Conservation (phyloP, 2,329 filamentous ascomycete species). For the Zalaria obscura region DNA sequence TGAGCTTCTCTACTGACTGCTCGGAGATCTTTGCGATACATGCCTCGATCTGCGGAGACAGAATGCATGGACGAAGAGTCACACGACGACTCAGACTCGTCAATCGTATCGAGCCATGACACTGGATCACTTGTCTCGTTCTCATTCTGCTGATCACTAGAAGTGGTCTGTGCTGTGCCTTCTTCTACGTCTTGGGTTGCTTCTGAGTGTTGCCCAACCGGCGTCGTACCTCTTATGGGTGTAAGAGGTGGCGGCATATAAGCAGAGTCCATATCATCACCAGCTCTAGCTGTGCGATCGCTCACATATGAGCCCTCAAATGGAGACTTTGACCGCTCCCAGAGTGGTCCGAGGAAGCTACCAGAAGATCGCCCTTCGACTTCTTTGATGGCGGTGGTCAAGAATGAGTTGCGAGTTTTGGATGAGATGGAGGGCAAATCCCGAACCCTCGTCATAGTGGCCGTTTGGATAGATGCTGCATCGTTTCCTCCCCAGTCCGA, state of each 20-base stretch:
- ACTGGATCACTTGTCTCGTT: constrained; percentile 7
- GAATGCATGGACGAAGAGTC: constrained; percentile 64
- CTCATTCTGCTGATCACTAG: background rate
- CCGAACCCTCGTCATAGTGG: constrained; percentile 37
- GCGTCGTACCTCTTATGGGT: constrained; percentile 40
- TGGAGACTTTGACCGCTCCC: constrained; percentile 9
- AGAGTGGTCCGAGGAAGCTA: constrained; percentile 8
- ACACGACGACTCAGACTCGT: constrained; percentile 68
- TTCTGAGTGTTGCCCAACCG: constrained; percentile 13
- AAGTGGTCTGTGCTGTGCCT: too few relatives aligned
- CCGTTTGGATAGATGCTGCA: constrained; percentile 34
- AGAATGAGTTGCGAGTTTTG: constrained; percentile 21
- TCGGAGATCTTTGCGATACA: constrained; percentile 57
- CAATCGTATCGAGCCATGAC: constrained; percentile 44
- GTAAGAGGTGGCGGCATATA: constrained; percentile 62
- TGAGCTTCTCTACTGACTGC: constrained; percentile 59
- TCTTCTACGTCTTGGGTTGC: background rate
- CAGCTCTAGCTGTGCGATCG: constrained; percentile 2
- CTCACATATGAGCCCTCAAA: constrained; percentile 1
- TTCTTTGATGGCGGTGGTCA: constrained; percentile 26
- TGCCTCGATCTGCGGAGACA: constrained; percentile 54
- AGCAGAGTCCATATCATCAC: constrained; percentile 2
- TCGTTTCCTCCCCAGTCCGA: constrained; percentile 9
- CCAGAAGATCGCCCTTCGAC: constrained; percentile 16
- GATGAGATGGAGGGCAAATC: constrained; percentile 14